phyloP scores from a whole-genome alignment of 2,329 filamentous ascomycete genomes.

The Clonostachys rosea region DNA sequence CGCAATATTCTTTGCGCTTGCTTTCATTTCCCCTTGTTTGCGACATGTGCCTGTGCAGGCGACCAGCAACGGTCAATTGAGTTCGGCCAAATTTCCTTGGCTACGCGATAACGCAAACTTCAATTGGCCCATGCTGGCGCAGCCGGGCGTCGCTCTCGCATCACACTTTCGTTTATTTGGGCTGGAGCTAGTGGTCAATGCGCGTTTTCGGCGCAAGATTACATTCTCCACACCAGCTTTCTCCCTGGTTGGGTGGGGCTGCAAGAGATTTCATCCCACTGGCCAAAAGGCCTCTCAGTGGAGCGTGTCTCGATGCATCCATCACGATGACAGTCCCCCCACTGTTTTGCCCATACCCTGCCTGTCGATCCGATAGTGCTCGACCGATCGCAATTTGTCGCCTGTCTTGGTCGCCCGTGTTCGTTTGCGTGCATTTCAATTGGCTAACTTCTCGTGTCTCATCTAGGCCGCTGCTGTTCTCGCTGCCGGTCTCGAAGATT shows the following conservation, averaged over 20 bases:
- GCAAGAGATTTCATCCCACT: too few species aligned
- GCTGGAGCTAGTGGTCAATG: slow-evolving; percentile 7
- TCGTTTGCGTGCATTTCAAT: neutral
- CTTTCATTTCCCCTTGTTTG: too few species aligned
- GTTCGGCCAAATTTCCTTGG: neutral
- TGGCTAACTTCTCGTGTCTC: neutral
- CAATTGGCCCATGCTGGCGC: neutral
- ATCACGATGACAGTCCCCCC: neutral
- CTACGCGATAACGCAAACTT: neutral
- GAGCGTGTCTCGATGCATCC: neutral
- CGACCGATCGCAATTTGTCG: neutral
- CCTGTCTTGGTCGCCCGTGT: neutral
- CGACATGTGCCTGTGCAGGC: too few species aligned
- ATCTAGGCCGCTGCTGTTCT: slow-evolving; percentile 67
- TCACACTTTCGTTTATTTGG: slow-evolving; percentile 3
- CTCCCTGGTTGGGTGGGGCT: too few species aligned
- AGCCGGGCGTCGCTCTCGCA: too few species aligned
- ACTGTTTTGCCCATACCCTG: neutral
- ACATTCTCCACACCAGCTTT: slow-evolving; percentile 12
- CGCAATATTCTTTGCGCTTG: too few species aligned
- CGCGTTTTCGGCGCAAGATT: slow-evolving; percentile 19
- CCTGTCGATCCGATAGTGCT: too few species aligned
- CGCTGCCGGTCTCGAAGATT: slow-evolving; percentile 79
- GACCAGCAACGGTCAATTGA: neutral
- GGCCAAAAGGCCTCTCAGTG: too few species aligned